phyloP scores from a whole-genome alignment of 2,329 filamentous ascomycete genomes.

The Xylariomycetidae sp. region DNA sequence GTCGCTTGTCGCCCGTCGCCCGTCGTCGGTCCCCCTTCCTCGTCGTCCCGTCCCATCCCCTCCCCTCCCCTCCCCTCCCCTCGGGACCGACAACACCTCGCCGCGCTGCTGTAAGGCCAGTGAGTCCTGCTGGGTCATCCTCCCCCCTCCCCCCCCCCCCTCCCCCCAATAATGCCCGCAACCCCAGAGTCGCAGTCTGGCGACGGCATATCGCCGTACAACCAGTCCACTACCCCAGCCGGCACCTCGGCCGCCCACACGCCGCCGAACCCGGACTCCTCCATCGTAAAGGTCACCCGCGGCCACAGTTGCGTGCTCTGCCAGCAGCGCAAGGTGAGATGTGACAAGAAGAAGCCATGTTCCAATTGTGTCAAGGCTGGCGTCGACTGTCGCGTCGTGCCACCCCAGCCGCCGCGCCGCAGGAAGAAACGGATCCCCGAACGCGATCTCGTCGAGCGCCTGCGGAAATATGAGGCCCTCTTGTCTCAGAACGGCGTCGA shows the following conservation, averaged over 20 bases:
- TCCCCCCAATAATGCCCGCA: conserved; percentile 19
- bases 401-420: conserved; percentile 50
- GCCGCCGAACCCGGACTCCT: conserved; percentile 32
- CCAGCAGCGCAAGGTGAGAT: conserved; percentile 70
- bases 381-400: conserved; percentile 54
- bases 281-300: conserved; percentile 48
- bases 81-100: conserved; percentile 12
- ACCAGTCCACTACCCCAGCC: conserved; percentile 22
- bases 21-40: background rate
- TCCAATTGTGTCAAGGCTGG: conserved; percentile 59
- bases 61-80: conserved; percentile 3
- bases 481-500: conserved; percentile 59
- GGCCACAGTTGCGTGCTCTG: conserved; percentile 65
- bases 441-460: conserved; percentile 62
- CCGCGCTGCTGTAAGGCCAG: no score
- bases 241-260: conserved; percentile 22
- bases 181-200: conserved; percentile 25
- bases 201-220: conserved; percentile 22
- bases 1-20: background rate
- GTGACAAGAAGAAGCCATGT: conserved; percentile 67
- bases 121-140: no score
- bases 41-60: conserved; percentile 2
- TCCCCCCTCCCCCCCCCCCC: background rate
- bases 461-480: conserved; percentile 62
- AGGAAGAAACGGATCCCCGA: conserved; percentile 62